Conservation (phyloP, 2,329 filamentous ascomycete species). For the Dothidotthia symphoricarpi region DNA sequence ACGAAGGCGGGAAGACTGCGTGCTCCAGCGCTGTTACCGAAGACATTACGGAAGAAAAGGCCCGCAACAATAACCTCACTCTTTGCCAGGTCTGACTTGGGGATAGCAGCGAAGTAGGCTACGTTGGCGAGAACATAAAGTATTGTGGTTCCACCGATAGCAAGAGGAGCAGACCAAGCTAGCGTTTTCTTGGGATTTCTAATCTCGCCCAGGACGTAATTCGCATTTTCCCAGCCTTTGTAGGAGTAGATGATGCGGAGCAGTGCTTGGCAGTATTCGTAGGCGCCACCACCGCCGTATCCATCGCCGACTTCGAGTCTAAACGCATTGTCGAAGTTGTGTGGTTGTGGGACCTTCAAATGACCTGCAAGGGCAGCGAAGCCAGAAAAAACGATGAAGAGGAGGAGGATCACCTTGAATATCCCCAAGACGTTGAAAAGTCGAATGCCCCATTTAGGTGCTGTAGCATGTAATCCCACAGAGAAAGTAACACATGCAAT, state of each 20-base stretch:
- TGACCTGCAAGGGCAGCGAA: slow-evolving; percentile 38
- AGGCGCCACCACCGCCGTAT: slow-evolving; percentile 37
- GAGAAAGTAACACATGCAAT: slow-evolving; percentile 52
- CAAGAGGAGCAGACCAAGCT: slow-evolving; percentile 57
- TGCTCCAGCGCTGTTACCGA: slow-evolving; percentile 55
- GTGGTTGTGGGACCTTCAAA: slow-evolving; percentile 46
- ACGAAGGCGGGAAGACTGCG: slow-evolving; percentile 52
- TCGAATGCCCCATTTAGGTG: slow-evolving; percentile 59
- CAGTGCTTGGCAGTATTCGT: slow-evolving; percentile 56
- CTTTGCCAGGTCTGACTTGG: slow-evolving; percentile 57
- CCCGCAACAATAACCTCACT: slow-evolving; percentile 62
- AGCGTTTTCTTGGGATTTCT: slow-evolving; percentile 57
- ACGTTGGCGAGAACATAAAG: slow-evolving; percentile 65
- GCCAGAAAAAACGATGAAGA: slow-evolving; percentile 62
- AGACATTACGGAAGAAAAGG: slow-evolving; percentile 62
- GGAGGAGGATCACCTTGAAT: slow-evolving; percentile 60
- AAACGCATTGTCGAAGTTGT: slow-evolving; percentile 60
- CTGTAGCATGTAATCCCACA: slow-evolving; percentile 52
- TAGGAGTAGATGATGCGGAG: slow-evolving; percentile 61
- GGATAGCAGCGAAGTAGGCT: slow-evolving; percentile 63
- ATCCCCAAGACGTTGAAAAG: slow-evolving; percentile 60
- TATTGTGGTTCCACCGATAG: slow-evolving; percentile 58
- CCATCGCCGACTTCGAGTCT: slow-evolving; percentile 43
- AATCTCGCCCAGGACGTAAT: slow-evolving; percentile 61
- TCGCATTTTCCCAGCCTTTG: slow-evolving; percentile 64